Base-by-base conservation (phyloP, 1,139 yeast species). In the Diutina pseudorugosa region DNA sequence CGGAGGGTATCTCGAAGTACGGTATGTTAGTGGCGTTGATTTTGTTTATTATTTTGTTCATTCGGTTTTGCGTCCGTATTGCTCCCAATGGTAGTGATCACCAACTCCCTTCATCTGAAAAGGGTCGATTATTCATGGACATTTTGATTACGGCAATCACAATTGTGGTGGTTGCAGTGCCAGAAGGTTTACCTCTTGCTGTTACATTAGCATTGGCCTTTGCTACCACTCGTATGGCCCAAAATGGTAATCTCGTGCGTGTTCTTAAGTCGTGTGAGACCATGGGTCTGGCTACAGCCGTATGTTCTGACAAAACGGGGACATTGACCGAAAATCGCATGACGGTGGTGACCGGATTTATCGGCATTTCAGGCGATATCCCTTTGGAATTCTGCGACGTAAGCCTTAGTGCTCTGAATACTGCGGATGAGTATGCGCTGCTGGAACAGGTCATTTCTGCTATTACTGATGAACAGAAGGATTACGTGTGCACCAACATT, bases 211-310 rank as follows among this genome's bases (percentile, higher is more conserved):
- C 98, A 0, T 75, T 93, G 60, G 98, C 98, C 0, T 93, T 93
- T 72, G 98, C 98, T 2, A 93, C 98, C 3, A 91, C 96, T 11
- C 79, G 98, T 68, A 93, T 93, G 98, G 91, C 96, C 25, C 88
- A 87, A 65, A 96, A 93, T 66, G 95, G 95, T 61, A 93, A 93
- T 65, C 73, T 93, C 62, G 98, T 93, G n/a, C 80, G 98, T 61
- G 96, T 89, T 6, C 75, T 93, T 60, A 84, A 83, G 62, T 85
- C 96, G 51, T 93, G 98, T 76, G 99, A 93, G 68, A 93, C 96
- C 16, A 93, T 93, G 98, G 98, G 99, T 51, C 91, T 96, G 50
- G 98, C 98, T 2, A 93, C 98, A 14, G 93, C 97, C 3, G 77
- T 93, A 52, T 94, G 98, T 67, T 89, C 98, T 0, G 99, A 93